A percentile compares a stretch with the other conserved stretches of the same genome.
phyloP scores from a whole-genome alignment of 495 filamentous ascomycete species.

The Copromyces sp. region DNA sequence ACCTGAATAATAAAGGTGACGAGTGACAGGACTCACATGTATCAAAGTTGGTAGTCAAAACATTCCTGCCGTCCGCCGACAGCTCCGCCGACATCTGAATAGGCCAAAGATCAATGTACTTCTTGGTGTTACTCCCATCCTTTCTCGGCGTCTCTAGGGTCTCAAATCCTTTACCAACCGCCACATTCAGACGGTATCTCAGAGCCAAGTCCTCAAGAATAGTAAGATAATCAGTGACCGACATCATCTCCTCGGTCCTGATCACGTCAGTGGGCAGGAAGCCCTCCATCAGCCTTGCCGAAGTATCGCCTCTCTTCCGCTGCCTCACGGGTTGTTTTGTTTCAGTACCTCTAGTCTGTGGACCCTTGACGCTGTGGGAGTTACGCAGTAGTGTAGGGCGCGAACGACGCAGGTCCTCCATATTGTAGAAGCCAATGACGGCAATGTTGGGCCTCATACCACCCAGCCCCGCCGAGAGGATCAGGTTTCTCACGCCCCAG shows the following conservation, averaged over 20 bases:
- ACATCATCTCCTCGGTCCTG: constrained; percentile 51
- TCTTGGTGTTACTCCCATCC: constrained; percentile 50
- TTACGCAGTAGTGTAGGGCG: constrained; percentile 18
- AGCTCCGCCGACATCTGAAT: constrained; percentile 79
- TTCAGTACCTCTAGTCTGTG: constrained; percentile 11
- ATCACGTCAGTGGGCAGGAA: constrained; percentile 52
- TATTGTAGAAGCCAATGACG: constrained; percentile 61
- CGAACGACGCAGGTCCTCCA: constrained; percentile 57
- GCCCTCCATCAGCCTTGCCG: constrained; percentile 34
- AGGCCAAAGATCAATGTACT: constrained; percentile 82
- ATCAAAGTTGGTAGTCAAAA: constrained; percentile 84
- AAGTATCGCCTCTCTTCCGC: constrained; percentile 31
- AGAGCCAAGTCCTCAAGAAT: constrained; percentile 75
- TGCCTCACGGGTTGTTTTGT: constrained; percentile 14
- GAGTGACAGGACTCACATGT: constrained; percentile 43
- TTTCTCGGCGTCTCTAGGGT: constrained; percentile 57
- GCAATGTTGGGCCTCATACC: constrained; percentile 88
- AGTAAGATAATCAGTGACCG: constrained; percentile 61
- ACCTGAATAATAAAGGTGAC: not conserved
- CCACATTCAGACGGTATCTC: constrained; percentile 74
- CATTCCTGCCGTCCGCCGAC: constrained; percentile 50
- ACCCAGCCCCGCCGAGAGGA: constrained; percentile 72
- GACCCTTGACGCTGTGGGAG: not conserved
- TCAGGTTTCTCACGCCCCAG: constrained; percentile 77
- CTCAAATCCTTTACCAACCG: constrained; percentile 75